Percentiles rank a stretch among this genome's conserved stretches.
These are phyloP conservation scores for Parachlorella kessleri DNA, from an alignment of 139 green algal genomes.

Conservation along the genomic window DNA sequence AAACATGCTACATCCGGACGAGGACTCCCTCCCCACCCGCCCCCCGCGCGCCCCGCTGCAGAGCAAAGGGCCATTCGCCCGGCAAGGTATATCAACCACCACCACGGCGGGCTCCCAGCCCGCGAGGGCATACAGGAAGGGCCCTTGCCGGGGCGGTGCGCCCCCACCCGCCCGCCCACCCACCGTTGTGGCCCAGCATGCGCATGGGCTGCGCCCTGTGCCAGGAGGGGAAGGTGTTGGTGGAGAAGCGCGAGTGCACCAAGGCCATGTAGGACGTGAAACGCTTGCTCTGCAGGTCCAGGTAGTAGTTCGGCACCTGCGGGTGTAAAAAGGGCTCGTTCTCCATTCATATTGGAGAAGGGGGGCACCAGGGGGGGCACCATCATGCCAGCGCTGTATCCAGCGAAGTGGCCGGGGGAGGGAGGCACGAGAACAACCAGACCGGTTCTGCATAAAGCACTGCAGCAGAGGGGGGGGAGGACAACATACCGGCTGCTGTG, in stretches of 20 bases:
- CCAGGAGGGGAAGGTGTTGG: constrained; percentile 97
- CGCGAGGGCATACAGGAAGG: too few relatives aligned
- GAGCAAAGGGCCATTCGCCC: too few relatives aligned
- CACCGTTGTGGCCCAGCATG: constrained; percentile 93
- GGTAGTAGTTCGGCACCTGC: constrained; percentile 87
- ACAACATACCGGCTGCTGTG: background rate
- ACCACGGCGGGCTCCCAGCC: too few relatives aligned
- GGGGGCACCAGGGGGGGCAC: too few relatives aligned
- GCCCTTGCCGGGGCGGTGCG: too few relatives aligned
- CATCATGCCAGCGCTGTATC: too few relatives aligned
- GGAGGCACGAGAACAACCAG: too few relatives aligned
- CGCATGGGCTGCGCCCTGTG: constrained; percentile 93
- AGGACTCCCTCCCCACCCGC: too few relatives aligned
- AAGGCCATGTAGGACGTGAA: constrained; percentile 93
- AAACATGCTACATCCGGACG: background rate
- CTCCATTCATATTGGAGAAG: too few relatives aligned
- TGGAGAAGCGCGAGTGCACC: constrained; percentile 95
- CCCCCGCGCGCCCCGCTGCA: background rate
- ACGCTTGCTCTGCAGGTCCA: constrained; percentile 74
- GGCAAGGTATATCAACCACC: too few relatives aligned
- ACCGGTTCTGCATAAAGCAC: background rate
- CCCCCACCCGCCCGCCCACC: background rate
- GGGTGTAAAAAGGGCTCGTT: too few relatives aligned
- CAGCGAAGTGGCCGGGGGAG: too few relatives aligned
- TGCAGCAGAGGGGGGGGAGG: background rate